These are phyloP conservation scores for Erodium chrysanthum DNA, from an alignment of 441 rosid species.

Conservation along the genomic window DNA sequence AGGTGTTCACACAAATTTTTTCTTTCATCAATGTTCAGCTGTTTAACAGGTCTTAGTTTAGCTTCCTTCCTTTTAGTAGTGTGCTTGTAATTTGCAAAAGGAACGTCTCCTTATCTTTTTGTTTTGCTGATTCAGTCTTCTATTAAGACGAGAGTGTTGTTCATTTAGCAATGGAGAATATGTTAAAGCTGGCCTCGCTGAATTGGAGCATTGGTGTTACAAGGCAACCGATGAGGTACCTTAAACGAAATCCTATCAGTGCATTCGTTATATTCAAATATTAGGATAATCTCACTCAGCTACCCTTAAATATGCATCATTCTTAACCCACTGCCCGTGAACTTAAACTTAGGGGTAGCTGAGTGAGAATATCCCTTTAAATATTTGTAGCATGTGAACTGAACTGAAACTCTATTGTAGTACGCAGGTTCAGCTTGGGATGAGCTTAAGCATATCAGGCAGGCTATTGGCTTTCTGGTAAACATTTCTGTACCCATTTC, in stretches of 20 bases:
- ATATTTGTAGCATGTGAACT: slow-evolving; percentile 5
- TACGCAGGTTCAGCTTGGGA: slow-evolving; percentile 83
- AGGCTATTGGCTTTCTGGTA: slow-evolving; percentile 80
- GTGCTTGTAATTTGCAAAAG: not conserved
- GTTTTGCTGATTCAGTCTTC: slow-evolving; percentile 43
- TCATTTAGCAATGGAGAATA: slow-evolving; percentile 99
- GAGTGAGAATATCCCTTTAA: too few relatives aligned
- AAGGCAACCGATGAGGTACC: slow-evolving; percentile 93
- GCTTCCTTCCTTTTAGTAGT: not conserved
- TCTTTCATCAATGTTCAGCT: slow-evolving; percentile 86
- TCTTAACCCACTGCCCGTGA: not conserved
- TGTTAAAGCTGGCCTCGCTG: slow-evolving; percentile 91
- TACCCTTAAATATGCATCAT: too few relatives aligned
- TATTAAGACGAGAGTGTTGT: slow-evolving; percentile 90
- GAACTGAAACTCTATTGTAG: slow-evolving; percentile 30
- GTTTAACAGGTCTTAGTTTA: slow-evolving; percentile 50
- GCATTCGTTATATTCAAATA: slow-evolving; percentile 3
- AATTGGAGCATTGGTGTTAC: slow-evolving; percentile 94
- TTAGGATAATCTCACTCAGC: too few relatives aligned
- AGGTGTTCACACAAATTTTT: slow-evolving; percentile 80
- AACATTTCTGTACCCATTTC: slow-evolving; percentile 9
- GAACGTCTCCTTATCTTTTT: not conserved
- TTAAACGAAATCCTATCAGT: slow-evolving; percentile 6
- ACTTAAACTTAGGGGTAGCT: too few relatives aligned
- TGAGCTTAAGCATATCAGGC: slow-evolving; percentile 65